A percentile compares a stretch with the other conserved stretches of the same genome.
These are phyloP conservation scores for Nicotiana sylvestris DNA, from an alignment of 257 asterid species.

Conservation along the genomic window DNA sequence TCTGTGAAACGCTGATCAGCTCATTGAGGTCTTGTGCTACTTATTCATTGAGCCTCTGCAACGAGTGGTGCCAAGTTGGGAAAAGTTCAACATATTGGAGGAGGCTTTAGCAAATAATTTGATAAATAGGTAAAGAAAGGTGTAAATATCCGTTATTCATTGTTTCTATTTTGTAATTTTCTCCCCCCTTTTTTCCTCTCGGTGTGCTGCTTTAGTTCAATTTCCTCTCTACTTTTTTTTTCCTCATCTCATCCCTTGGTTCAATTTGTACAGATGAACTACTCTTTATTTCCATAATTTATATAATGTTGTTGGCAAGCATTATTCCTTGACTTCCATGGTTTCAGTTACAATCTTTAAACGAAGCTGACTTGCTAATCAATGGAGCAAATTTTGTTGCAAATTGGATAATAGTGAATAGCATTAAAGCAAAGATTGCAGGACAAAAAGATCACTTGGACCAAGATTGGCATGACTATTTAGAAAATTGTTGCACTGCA, in stretches of 20 bases:
- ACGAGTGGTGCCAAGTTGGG: constrained; percentile 27
- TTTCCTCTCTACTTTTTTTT: neutral
- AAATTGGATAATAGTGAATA: too few species aligned
- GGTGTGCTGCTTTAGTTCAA: constrained; percentile 19
- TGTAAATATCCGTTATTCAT: constrained; percentile 53
- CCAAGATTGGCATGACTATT: too few species aligned
- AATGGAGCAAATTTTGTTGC: neutral
- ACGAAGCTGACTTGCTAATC: neutral
- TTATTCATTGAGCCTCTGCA: constrained; percentile 62
- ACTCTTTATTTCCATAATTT: constrained; percentile 34
- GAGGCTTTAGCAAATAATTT: constrained; percentile 74
- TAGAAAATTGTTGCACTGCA: too few species aligned
- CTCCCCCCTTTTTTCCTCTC: neutral
- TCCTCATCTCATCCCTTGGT: constrained; percentile 15
- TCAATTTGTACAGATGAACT: constrained; percentile 56
- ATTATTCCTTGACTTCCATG: neutral
- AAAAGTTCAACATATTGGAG: constrained; percentile 27
- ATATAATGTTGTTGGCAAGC: constrained; percentile 10
- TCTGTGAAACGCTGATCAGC: constrained; percentile 18
- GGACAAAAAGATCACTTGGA: too few species aligned
- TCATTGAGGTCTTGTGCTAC: constrained; percentile 40
- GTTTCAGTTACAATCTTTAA: neutral
- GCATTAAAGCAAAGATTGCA: too few species aligned
- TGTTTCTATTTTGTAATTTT: neutral
- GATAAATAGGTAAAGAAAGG: constrained; percentile 57